A percentile compares a stretch with the other conserved stretches of the same genome.
phyloP scores from a whole-genome alignment of 305 asterid species.

The Striga hermonthica region DNA sequence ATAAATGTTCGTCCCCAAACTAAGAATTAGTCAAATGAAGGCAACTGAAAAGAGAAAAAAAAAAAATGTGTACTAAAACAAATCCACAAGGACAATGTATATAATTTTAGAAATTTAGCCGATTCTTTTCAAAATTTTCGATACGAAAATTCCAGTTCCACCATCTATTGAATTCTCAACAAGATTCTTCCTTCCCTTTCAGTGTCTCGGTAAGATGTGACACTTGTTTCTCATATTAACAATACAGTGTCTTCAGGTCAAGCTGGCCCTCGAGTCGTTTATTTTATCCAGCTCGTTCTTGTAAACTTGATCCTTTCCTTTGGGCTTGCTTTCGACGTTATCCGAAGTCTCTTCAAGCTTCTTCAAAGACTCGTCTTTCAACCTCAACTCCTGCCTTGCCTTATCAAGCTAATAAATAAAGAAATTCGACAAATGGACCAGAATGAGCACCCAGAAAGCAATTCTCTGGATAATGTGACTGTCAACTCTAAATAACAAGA shows the following conservation, averaged over 20 bases:
- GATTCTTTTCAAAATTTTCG: too few species aligned
- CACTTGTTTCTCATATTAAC: conserved; percentile 68
- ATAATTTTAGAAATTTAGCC: too few species aligned
- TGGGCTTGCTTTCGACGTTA: conserved; percentile 59
- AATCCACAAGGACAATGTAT: too few species aligned
- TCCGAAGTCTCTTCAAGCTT: conserved; percentile 63
- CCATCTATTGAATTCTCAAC: conserved; percentile 80
- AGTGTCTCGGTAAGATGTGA: conserved; percentile 62
- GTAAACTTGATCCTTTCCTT: conserved; percentile 61
- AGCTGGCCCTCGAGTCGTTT: conserved; percentile 62
- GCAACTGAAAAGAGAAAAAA: too few species aligned
- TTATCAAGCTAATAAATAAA: conserved; percentile 62
- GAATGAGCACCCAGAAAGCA: conserved; percentile 9
- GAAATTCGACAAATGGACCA: conserved; percentile 1
- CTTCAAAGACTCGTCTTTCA: conserved; percentile 62
- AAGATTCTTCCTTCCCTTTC: conserved; percentile 71
- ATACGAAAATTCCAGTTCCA: conserved; percentile 25
- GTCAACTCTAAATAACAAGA: conserved; percentile 20
- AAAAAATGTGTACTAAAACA: too few species aligned
- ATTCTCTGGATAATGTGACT: neutral
- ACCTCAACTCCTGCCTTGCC: conserved; percentile 58
- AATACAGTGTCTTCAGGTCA: conserved; percentile 49
- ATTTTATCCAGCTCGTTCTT: conserved; percentile 60
- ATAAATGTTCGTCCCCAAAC: too few species aligned
- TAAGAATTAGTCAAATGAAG: too few species aligned